These are phyloP conservation scores for Rhynchospora tenuis DNA, from an alignment of 176 grass and related monocot species.

Conservation along the genomic window DNA sequence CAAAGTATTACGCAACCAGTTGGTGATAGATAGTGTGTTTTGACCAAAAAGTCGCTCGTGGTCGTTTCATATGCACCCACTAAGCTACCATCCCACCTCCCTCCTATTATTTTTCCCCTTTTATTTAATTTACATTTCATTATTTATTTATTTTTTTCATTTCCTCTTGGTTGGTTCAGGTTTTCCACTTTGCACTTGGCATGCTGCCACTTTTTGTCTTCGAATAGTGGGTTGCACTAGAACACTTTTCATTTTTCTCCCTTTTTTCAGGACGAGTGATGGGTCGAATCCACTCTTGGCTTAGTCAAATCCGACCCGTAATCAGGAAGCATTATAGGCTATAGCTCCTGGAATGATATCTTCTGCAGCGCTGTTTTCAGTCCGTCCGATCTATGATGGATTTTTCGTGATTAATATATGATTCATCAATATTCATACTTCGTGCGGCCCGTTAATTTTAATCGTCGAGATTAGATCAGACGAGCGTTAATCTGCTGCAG, in stretches of 20 bases:
- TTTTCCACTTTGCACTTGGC: background rate
- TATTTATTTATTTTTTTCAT: background rate
- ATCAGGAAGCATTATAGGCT: background rate
- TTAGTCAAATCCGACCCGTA: background rate
- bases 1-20: constrained; percentile 12
- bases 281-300: background rate
- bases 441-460: too few species aligned
- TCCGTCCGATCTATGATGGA: too few species aligned
- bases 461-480: too few species aligned
- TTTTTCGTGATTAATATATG: too few species aligned
- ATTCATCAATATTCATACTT: too few species aligned
- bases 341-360: too few species aligned
- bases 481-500: too few species aligned
- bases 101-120: background rate
- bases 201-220: background rate
- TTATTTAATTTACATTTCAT: background rate
- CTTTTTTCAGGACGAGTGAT: background rate
- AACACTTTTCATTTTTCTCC: background rate
- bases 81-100: background rate
- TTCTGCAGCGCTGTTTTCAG: too few species aligned
- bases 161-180: background rate
- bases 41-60: constrained; percentile 19
- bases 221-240: background rate
- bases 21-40: constrained; percentile 18
- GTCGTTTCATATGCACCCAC: constrained; percentile 13